Evolutionary conservation across 2,329 filamentous ascomycete genomes (phyloP).

Genomic region (Emmonsia crescens): DNA sequence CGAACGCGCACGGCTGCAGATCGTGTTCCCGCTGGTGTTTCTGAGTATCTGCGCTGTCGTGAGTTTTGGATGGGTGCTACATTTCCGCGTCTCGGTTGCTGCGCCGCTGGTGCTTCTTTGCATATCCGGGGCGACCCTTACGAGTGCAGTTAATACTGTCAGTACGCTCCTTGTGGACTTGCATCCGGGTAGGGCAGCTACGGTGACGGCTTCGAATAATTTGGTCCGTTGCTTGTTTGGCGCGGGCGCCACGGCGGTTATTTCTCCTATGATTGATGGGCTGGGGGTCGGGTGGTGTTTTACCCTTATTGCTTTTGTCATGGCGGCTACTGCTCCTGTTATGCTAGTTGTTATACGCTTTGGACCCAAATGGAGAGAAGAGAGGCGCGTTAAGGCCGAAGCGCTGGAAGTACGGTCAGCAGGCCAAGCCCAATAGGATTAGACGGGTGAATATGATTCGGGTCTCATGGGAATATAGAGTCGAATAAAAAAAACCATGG

Average conservation of each 20-base stretch:
- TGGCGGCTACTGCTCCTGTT: slow-evolving; percentile 24
- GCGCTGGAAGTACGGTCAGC: slow-evolving; percentile 1
- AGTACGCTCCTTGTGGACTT: slow-evolving; percentile 45
- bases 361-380: slow-evolving; percentile 22
- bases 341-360: slow-evolving; percentile 20
- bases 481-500: neutral
- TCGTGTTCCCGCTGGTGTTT: slow-evolving; percentile 25
- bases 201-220: slow-evolving; percentile 45
- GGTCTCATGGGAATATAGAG: neutral
- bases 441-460: neutral
- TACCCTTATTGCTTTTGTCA: slow-evolving; percentile 28
- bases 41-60: slow-evolving; percentile 18
- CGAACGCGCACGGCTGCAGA: slow-evolving; percentile 28
- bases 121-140: slow-evolving; percentile 40
- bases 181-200: slow-evolving; percentile 40
- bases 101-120: slow-evolving; percentile 43
- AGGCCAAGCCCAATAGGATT: neutral
- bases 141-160: slow-evolving; percentile 39
- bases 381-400: slow-evolving; percentile 11
- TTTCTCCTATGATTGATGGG: slow-evolving; percentile 27
- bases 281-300: slow-evolving; percentile 35
- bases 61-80: slow-evolving; percentile 43
- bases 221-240: slow-evolving; percentile 43
- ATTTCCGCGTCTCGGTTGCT: slow-evolving; percentile 38
- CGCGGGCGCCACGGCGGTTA: slow-evolving; percentile 39